Percentiles rank a stretch among this genome's conserved stretches.
phyloP scores from a whole-genome alignment of 2,329 filamentous ascomycete species.

The Monosporascus sp. region DNA sequence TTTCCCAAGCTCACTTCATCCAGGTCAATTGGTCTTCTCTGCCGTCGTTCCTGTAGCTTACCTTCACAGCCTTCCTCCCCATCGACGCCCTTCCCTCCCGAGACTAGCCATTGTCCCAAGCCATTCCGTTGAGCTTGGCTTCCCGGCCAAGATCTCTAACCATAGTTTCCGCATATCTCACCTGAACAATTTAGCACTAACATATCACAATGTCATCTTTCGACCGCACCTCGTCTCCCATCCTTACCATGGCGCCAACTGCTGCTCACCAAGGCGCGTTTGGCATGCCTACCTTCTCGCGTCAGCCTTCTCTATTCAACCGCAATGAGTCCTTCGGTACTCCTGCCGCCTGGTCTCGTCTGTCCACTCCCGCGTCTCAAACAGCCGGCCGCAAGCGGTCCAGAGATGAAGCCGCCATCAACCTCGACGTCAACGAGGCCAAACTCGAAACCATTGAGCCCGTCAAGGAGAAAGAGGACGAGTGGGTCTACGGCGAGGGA shows the following conservation, averaged over 20 bases:
- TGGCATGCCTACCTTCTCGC: slow-evolving; percentile 34
- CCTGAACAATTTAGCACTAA: slow-evolving; percentile 24
- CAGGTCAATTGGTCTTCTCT: slow-evolving; percentile 17
- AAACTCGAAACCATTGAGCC: slow-evolving; percentile 30
- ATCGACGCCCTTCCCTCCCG: neutral
- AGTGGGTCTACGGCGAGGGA: slow-evolving; percentile 66
- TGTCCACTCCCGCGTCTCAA: slow-evolving; percentile 21
- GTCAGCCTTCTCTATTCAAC: slow-evolving; percentile 28
- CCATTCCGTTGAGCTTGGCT: neutral
- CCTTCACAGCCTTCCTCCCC: slow-evolving; percentile 6
- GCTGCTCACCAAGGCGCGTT: slow-evolving; percentile 37
- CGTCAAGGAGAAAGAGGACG: slow-evolving; percentile 54
- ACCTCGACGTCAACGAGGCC: slow-evolving; percentile 52
- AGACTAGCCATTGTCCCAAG: neutral
- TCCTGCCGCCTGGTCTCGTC: slow-evolving; percentile 28
- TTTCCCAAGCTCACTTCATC: slow-evolving; percentile 15
- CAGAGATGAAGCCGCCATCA: slow-evolving; percentile 65
- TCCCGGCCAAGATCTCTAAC: slow-evolving; percentile 16
- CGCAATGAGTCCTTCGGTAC: slow-evolving; percentile 30
- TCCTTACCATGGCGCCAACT: slow-evolving; percentile 39
- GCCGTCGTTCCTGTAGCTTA: slow-evolving; percentile 4
- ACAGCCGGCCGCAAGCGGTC: slow-evolving; percentile 70
- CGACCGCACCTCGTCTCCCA: slow-evolving; percentile 31
- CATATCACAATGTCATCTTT: slow-evolving; percentile 32
- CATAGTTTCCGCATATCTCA: slow-evolving; percentile 22